A percentile compares a stretch with the other conserved stretches of the same genome.
Evolutionary conservation across 176 grass and related monocot species (phyloP).

Genomic region (Aegilops umbellulata): DNA sequence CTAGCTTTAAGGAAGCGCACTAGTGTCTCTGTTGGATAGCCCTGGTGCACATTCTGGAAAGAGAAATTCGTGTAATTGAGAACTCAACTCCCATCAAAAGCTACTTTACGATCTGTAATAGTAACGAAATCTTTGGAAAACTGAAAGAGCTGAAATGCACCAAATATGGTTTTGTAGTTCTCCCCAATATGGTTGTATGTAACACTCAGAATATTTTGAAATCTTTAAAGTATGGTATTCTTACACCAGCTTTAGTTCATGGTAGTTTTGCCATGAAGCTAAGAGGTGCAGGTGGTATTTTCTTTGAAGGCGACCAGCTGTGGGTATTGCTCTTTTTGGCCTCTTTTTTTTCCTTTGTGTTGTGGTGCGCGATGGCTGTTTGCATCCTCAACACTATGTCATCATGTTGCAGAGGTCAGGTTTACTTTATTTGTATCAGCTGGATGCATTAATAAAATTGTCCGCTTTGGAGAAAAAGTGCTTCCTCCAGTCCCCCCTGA

Average conservation of each 20-base stretch:
- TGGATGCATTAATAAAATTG: background rate
- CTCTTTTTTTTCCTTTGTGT: background rate
- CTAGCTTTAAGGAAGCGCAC: conserved; percentile 80
- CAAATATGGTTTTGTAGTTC: background rate
- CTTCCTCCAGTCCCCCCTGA: background rate
- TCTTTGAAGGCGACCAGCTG: background rate
- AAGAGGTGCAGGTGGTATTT: background rate
- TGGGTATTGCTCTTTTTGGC: background rate
- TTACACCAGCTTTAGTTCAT: background rate
- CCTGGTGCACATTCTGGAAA: conserved; percentile 75
- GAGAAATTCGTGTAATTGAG: background rate
- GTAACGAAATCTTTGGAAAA: background rate
- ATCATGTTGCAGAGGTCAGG: background rate
- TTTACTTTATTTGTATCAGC: background rate
- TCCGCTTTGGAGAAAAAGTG: background rate
- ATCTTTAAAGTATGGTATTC: background rate
- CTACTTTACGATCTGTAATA: background rate
- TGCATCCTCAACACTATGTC: background rate
- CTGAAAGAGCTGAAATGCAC: background rate
- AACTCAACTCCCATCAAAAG: conserved; percentile 11
- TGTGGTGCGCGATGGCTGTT: background rate
- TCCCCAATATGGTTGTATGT: background rate
- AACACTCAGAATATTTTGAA: background rate
- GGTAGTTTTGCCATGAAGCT: background rate
- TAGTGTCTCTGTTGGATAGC: conserved; percentile 55